Conservation (phyloP, 2,329 filamentous ascomycete species). For the Xylaria sp. region DNA sequence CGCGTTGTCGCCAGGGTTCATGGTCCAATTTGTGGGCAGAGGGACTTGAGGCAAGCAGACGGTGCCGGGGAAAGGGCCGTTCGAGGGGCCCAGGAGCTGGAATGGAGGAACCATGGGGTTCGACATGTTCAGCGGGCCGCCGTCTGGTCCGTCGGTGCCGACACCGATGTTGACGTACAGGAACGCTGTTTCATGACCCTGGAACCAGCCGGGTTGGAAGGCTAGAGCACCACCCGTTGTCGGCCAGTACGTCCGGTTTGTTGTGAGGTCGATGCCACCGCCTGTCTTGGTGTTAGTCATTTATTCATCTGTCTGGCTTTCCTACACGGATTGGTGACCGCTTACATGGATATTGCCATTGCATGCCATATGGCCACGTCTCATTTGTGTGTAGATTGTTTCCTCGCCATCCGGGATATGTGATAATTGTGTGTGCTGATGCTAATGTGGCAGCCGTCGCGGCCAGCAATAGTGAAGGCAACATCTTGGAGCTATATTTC, state of each 20-base stretch:
- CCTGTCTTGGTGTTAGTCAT: slow-evolving; percentile 61
- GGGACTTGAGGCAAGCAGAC: slow-evolving; percentile 92
- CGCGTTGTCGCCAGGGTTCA: slow-evolving; percentile 83
- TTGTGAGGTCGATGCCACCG: slow-evolving; percentile 80
- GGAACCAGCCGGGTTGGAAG: slow-evolving; percentile 96
- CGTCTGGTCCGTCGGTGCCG: slow-evolving; percentile 71
- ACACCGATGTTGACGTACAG: slow-evolving; percentile 93
- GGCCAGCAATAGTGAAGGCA: slow-evolving; percentile 56
- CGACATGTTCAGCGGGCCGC: slow-evolving; percentile 85
- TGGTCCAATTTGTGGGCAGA: slow-evolving; percentile 75
- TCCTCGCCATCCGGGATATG: slow-evolving; percentile 87
- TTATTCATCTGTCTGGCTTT: not conserved
- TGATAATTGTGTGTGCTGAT: slow-evolving; percentile 81
- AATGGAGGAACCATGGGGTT: slow-evolving; percentile 82
- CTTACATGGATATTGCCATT: slow-evolving; percentile 96
- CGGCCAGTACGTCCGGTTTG: slow-evolving; percentile 93
- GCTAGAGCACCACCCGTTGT: slow-evolving; percentile 85
- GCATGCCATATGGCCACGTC: slow-evolving; percentile 87
- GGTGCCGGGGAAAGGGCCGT: slow-evolving; percentile 85
- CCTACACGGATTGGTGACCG: not conserved
- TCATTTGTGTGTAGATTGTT: slow-evolving; percentile 85
- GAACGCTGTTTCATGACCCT: slow-evolving; percentile 82
- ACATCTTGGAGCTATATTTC: slow-evolving; percentile 52
- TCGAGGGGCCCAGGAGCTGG: slow-evolving; percentile 82
- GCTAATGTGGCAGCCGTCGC: slow-evolving; percentile 60